Percentiles rank a stretch among this genome's conserved stretches.
Conservation (phyloP, 169 alveolate species). For the Toxoplasma gondii region DNA sequence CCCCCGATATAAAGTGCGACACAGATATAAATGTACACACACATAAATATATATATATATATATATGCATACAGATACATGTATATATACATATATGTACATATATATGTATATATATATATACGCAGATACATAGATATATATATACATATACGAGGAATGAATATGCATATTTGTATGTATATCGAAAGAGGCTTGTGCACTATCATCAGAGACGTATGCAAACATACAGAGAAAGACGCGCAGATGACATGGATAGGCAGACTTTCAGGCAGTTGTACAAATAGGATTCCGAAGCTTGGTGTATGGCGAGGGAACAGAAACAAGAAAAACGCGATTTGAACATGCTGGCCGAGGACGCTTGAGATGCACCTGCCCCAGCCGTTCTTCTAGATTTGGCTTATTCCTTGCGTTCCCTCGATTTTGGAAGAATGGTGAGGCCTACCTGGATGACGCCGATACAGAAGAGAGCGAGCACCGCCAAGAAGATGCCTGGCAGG, state of each 20-base stretch:
- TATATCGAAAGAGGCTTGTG: too few species aligned
- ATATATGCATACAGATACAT: neutral
- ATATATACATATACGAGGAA: neutral
- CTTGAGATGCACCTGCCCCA: too few species aligned
- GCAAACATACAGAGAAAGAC: too few species aligned
- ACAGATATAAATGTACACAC: neutral
- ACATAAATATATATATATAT: neutral
- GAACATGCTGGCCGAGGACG: too few species aligned
- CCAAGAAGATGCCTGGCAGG: constrained; percentile 30
- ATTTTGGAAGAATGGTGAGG: neutral
- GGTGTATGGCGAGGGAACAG: too few species aligned
- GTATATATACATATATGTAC: neutral
- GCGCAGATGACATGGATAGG: too few species aligned
- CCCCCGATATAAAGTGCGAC: neutral
- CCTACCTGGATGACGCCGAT: constrained; percentile 57
- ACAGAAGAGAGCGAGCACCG: constrained; percentile 47
- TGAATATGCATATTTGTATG: neutral
- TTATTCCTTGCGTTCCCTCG: neutral
- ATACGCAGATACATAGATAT: neutral
- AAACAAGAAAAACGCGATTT: too few species aligned
- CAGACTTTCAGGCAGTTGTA: too few species aligned
- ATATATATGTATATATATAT: neutral
- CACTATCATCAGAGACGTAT: too few species aligned
- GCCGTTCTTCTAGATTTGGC: too few species aligned
- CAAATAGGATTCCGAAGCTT: too few species aligned